Evolutionary conservation across 805 yeast genomes (phyloP).

Genomic region (Yamadazyma olivae): DNA sequence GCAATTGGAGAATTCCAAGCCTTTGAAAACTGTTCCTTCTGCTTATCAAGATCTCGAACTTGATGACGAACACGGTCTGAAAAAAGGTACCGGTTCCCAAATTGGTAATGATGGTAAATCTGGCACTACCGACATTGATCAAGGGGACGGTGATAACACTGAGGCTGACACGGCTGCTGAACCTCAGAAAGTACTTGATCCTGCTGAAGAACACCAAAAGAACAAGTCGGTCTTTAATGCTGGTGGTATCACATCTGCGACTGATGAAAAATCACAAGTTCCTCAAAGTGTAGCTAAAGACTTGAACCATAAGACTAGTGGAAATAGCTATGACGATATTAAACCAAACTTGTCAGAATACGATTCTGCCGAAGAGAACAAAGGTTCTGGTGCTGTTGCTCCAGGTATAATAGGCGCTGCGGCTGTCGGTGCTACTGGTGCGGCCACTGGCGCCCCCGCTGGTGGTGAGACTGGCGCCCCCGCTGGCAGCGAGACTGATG

Average conservation of each 20-base stretch:
- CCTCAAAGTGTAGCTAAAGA: not conserved
- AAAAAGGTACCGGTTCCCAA: constrained; percentile 3
- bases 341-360: constrained; percentile 3
- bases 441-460: constrained; percentile 9
- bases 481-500: not conserved
- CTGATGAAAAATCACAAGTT: constrained; percentile 8
- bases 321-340: not conserved
- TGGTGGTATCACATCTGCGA: constrained; percentile 22
- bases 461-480: constrained; percentile 1
- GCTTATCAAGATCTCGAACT: constrained; percentile 11
- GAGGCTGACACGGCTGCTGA: not conserved
- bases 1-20: constrained; percentile 9
- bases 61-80: constrained; percentile 4
- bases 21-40: constrained; percentile 15
- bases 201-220: constrained; percentile 20
- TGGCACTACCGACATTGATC: too few species aligned
- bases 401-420: too few species aligned
- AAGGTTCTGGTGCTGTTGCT: not conserved
- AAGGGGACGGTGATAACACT: not conserved
- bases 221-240: constrained; percentile 33
- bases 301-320: not conserved
- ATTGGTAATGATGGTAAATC: too few species aligned
- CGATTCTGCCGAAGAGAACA: not conserved
- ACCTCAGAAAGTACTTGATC: constrained; percentile 18
- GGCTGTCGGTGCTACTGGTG: constrained; percentile 14